These are phyloP conservation scores for Melampsora larici-populina DNA, from an alignment of 1,284 basidiomycete genomes.

Conservation along the genomic window DNA sequence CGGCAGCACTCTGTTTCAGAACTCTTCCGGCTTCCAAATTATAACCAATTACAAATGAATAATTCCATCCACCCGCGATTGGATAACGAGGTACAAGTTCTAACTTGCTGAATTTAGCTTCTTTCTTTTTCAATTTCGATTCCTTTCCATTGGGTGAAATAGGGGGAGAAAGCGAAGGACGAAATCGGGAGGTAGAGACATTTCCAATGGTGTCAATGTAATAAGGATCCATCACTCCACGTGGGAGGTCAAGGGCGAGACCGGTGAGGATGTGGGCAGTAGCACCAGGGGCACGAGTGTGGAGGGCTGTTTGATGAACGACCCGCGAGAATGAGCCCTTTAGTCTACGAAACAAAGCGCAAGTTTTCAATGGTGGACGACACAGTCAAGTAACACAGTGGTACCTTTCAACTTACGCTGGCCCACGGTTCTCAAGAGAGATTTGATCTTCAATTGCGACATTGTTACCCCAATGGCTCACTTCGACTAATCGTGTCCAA, in stretches of 20 bases:
- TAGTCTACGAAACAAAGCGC: slow-evolving; percentile 60
- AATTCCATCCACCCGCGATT: slow-evolving; percentile 95
- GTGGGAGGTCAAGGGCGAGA: slow-evolving; percentile 71
- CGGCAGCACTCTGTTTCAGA: slow-evolving; percentile 58
- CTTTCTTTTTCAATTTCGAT: slow-evolving; percentile 60
- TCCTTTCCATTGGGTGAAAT: slow-evolving; percentile 45
- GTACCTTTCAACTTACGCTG: slow-evolving; percentile 62
- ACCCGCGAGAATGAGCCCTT: slow-evolving; percentile 95
- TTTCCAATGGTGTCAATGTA: slow-evolving; percentile 91
- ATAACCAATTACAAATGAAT: slow-evolving; percentile 88
- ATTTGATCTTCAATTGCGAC: slow-evolving; percentile 88
- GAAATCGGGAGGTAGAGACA: slow-evolving; percentile 87
- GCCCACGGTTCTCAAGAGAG: slow-evolving; percentile 78
- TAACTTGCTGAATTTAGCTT: slow-evolving; percentile 55
- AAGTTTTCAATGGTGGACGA: not conserved
- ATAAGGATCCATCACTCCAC: slow-evolving; percentile 75
- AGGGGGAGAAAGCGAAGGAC: slow-evolving; percentile 52
- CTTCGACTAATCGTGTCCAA: slow-evolving; percentile 74
- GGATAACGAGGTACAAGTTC: slow-evolving; percentile 89
- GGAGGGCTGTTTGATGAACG: slow-evolving; percentile 69
- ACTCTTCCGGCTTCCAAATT: slow-evolving; percentile 73
- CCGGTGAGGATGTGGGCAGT: slow-evolving; percentile 70
- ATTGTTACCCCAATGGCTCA: slow-evolving; percentile 95
- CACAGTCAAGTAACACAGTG: not conserved
- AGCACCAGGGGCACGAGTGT: slow-evolving; percentile 62